Percentiles rank a stretch among this genome's conserved stretches.
phyloP scores from a whole-genome alignment of 768 basidiomycete genomes.

The Boletus rex-veris region DNA sequence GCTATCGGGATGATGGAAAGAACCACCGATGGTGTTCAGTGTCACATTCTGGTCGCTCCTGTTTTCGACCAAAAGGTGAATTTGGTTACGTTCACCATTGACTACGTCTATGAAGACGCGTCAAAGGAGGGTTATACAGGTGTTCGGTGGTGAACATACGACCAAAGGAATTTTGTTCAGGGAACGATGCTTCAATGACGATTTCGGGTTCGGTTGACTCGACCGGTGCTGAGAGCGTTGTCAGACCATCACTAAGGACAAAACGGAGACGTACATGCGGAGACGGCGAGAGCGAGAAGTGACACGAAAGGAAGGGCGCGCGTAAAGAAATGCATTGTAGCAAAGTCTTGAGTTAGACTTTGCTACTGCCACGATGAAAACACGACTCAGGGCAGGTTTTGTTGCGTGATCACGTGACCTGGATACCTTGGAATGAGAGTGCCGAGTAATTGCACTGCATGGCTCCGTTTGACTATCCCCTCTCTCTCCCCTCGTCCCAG shows the following conservation, averaged over 20 bases:
- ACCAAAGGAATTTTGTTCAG: constrained; percentile 70
- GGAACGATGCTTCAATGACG: constrained; percentile 52
- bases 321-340: constrained; percentile 35
- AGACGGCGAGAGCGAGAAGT: constrained; percentile 29
- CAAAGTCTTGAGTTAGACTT: neutral
- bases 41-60: constrained; percentile 71
- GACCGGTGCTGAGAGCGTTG: constrained; percentile 16
- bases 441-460: neutral
- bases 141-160: constrained; percentile 45
- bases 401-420: constrained; percentile 14
- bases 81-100: constrained; percentile 76
- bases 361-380: constrained; percentile 22
- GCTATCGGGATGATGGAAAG: constrained; percentile 63
- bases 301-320: constrained; percentile 26
- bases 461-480: constrained; percentile 27
- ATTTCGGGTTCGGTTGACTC: constrained; percentile 53
- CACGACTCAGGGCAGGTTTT: constrained; percentile 27
- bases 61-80: constrained; percentile 68
- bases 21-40: constrained; percentile 59
- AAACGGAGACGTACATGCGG: constrained; percentile 24
- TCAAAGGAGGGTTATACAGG: constrained; percentile 8
- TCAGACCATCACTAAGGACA: constrained; percentile 3
- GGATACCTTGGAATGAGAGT: too few species aligned
- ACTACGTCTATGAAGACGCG: constrained; percentile 59
- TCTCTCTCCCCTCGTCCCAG: constrained; percentile 45